Evolutionary conservation across 2,329 filamentous ascomycete species (phyloP).

Genomic region (Penicillium sp.): DNA sequence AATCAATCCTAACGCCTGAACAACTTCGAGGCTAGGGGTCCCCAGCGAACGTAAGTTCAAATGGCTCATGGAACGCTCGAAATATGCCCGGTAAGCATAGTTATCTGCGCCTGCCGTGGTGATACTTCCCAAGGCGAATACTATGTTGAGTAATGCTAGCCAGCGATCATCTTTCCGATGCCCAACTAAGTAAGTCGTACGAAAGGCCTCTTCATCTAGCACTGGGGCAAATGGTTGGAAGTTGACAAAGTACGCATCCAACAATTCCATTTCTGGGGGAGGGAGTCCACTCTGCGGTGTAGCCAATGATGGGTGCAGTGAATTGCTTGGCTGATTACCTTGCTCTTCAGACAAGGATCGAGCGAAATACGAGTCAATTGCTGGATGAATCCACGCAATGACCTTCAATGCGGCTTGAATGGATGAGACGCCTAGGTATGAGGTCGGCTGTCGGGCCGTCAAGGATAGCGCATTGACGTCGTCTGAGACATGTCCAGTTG

Average conservation of each 20-base stretch:
- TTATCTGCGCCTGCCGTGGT: conserved; percentile 58
- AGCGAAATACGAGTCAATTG: conserved; percentile 43
- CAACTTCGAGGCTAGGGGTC: conserved; percentile 64
- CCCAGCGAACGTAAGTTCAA: conserved; percentile 63
- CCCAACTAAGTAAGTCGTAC: conserved; percentile 58
- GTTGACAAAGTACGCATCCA: conserved; percentile 68
- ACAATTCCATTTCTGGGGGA: conserved; percentile 60
- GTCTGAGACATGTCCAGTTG: conserved; percentile 59
- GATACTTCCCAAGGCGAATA: conserved; percentile 69
- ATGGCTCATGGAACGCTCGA: conserved; percentile 62
- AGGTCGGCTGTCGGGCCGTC: conserved; percentile 55
- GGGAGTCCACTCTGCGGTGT: conserved; percentile 19
- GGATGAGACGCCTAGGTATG: conserved; percentile 69
- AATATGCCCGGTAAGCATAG: conserved; percentile 64
- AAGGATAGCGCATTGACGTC: conserved; percentile 65
- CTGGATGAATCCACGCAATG: conserved; percentile 54
- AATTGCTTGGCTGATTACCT: not conserved
- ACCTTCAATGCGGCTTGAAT: conserved; percentile 69
- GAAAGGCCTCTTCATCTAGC: conserved; percentile 66
- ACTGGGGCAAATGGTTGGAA: conserved; percentile 67
- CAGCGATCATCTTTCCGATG: conserved; percentile 62
- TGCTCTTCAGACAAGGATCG: conserved; percentile 28
- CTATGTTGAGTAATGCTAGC: conserved; percentile 68
- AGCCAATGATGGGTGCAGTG: conserved; percentile 25
- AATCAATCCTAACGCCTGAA: conserved; percentile 66